phyloP scores from a whole-genome alignment of 169 alveolate genomes.

The Plasmodium fragile region DNA sequence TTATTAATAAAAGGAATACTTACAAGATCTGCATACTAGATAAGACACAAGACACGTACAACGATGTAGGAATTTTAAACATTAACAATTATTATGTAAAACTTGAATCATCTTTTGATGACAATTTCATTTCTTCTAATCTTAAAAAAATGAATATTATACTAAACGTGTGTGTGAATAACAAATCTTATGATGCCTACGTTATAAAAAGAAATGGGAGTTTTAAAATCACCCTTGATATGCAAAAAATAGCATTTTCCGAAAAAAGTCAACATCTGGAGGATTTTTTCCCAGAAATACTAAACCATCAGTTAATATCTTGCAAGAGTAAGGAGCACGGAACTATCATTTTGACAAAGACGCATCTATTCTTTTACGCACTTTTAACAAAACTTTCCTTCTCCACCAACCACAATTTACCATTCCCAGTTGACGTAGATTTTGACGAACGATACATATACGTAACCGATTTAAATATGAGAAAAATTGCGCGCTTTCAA shows the following conservation, averaged over 20 bases:
- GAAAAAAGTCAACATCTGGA: conserved; percentile 8
- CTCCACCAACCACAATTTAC: conserved; percentile 61
- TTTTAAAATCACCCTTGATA: conserved; percentile 21
- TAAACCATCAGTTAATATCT: conserved; percentile 46
- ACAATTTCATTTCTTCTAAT: conserved; percentile 10
- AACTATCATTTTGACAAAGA: conserved; percentile 61
- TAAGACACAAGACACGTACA: conserved; percentile 2
- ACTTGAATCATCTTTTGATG: conserved; percentile 52
- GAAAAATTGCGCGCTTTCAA: conserved; percentile 65
- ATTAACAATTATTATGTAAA: conserved; percentile 66
- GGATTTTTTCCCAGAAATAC: conserved; percentile 24
- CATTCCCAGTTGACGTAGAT: conserved; percentile 69
- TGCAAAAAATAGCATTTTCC: conserved; percentile 3
- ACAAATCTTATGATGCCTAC: background rate
- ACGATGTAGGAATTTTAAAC: conserved; percentile 54
- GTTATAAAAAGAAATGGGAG: conserved; percentile 38
- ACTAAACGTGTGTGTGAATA: conserved; percentile 21
- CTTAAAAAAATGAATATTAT: conserved; percentile 17
- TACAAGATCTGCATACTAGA: conserved; percentile 54
- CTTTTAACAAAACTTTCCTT: conserved; percentile 12
- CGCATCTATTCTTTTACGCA: conserved; percentile 43
- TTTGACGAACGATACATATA: conserved; percentile 58
- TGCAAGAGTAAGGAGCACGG: conserved; percentile 39
- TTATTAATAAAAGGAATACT: conserved; percentile 21
- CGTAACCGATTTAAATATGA: conserved; percentile 36